phyloP scores from a whole-genome alignment of 495 filamentous ascomycete species.

The Penicillium tannophilum region DNA sequence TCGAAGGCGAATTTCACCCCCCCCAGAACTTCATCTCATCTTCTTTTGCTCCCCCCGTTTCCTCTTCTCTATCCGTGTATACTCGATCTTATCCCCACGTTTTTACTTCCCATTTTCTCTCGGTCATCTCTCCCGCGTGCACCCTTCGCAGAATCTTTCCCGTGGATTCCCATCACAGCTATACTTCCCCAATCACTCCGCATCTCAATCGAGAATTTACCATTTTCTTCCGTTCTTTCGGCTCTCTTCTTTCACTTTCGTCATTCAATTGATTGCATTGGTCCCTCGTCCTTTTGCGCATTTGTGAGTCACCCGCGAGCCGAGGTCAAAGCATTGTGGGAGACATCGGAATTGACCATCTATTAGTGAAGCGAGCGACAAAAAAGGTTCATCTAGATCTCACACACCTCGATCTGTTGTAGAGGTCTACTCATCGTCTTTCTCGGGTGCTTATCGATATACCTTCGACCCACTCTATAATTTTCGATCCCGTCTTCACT shows the following conservation, averaged over 20 bases:
- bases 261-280: constrained; percentile 31
- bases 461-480: neutral
- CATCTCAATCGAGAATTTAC: constrained; percentile 15
- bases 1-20: constrained; percentile 33
- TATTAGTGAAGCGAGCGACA: constrained; percentile 25
- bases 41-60: constrained; percentile 18
- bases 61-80: constrained; percentile 11
- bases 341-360: constrained; percentile 18
- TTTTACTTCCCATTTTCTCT: constrained; percentile 1
- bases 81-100: constrained; percentile 16
- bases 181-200: constrained; percentile 26
- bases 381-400: constrained; percentile 21
- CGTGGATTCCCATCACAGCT: constrained; percentile 10
- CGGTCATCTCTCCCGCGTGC: neutral
- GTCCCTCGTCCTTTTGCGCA: constrained; percentile 31
- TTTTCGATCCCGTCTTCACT: constrained; percentile 3
- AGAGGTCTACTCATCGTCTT: neutral
- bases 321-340: neutral
- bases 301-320: constrained; percentile 32
- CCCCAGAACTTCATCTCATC: constrained; percentile 29
- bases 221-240: constrained; percentile 12
- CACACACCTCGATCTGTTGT: constrained; percentile 6
- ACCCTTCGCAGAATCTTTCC: constrained; percentile 8
- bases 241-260: constrained; percentile 18
- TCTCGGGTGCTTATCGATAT: neutral